Conservation (phyloP, 2,329 filamentous ascomycete genomes). For the Stagonosporopsis rhizophila region DNA sequence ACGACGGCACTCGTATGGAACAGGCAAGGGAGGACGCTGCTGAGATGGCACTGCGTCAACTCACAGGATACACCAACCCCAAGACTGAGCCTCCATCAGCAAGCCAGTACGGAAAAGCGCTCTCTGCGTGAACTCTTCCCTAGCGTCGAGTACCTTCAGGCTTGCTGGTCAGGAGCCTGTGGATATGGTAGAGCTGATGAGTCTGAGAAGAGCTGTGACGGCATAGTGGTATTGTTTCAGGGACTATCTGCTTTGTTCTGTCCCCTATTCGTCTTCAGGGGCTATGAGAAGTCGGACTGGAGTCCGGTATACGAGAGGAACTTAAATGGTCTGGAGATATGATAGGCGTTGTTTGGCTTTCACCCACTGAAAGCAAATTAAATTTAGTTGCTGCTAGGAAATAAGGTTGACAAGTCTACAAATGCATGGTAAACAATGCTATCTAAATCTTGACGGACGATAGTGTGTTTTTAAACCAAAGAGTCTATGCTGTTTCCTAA, state of each 20-base stretch:
- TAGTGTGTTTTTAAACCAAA: not conserved
- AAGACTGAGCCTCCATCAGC: slow-evolving; percentile 33
- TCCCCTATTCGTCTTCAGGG: not conserved
- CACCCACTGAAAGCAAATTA: not conserved
- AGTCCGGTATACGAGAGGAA: not conserved
- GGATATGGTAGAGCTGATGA: not conserved
- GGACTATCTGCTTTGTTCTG: not conserved
- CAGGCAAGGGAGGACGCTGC: slow-evolving; percentile 49
- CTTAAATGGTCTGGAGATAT: not conserved
- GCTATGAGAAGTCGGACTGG: not conserved
- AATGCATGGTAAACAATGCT: slow-evolving; percentile 1
- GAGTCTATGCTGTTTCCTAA: not conserved
- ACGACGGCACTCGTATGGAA: slow-evolving; percentile 43
- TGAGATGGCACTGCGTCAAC: slow-evolving; percentile 38
- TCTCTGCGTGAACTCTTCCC: slow-evolving; percentile 1
- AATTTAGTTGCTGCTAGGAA: not conserved
- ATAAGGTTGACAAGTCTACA: slow-evolving; percentile 1
- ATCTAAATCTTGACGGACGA: slow-evolving; percentile 1
- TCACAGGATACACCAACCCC: slow-evolving; percentile 31
- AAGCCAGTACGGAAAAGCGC: slow-evolving; percentile 27
- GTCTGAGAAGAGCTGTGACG: too few species aligned
- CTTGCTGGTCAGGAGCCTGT: not conserved
- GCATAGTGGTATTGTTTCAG: not conserved
- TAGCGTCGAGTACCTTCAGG: not conserved
- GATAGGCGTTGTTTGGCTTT: not conserved